A percentile compares a stretch with the other conserved stretches of the same genome.
Evolutionary conservation across 176 grass and related monocot genomes (phyloP).

Genomic region (Secale cereale): DNA sequence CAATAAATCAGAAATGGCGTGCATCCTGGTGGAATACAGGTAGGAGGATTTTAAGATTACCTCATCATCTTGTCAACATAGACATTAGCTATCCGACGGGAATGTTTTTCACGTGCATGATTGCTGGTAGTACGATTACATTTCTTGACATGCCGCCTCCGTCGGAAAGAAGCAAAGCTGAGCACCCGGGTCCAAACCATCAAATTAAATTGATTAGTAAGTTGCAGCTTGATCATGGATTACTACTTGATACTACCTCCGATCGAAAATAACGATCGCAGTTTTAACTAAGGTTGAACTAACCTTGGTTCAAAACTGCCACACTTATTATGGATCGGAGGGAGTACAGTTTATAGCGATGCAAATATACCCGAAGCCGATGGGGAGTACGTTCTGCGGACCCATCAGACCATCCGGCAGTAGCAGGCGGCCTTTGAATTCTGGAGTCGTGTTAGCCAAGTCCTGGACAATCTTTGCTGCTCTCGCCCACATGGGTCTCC

Average conservation of each 20-base stretch:
- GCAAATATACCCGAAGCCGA: not conserved
- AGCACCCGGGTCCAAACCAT: not conserved
- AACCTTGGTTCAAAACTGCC: too few species aligned
- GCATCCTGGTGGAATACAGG: not conserved
- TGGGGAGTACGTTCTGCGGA: not conserved
- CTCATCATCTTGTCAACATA: not conserved
- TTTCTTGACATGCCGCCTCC: not conserved
- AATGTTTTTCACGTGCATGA: not conserved
- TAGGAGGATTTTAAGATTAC: not conserved
- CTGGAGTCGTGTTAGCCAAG: not conserved
- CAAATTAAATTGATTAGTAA: not conserved
- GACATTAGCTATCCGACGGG: not conserved
- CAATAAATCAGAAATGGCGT: not conserved
- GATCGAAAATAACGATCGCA: too few species aligned
- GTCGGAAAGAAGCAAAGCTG: not conserved
- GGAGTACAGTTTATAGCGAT: too few species aligned
- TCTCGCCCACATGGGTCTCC: not conserved
- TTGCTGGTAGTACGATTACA: not conserved
- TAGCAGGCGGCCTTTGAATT: not conserved
- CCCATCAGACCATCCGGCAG: not conserved
- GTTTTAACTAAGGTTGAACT: too few species aligned
- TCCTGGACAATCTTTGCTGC: not conserved
- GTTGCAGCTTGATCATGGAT: not conserved
- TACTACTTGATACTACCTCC: not conserved
- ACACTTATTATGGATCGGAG: too few species aligned